Percentiles rank a stretch among this genome's conserved stretches.
Evolutionary conservation across 2,329 filamentous ascomycete species (phyloP).

Genomic region (Cryphonectria parasitica): DNA sequence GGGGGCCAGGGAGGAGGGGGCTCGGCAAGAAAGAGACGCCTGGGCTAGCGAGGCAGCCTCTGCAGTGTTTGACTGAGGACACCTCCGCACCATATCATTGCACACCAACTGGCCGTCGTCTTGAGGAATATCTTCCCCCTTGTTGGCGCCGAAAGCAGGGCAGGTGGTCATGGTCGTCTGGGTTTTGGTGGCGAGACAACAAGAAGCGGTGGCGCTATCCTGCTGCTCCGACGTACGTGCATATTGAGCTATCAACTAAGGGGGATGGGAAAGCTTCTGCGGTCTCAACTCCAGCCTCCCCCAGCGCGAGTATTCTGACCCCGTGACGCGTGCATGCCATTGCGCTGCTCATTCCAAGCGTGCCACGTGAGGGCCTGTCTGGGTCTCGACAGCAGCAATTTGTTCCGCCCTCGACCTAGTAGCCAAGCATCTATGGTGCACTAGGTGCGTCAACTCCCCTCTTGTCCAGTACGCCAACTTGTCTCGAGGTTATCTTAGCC

Average conservation of each 20-base stretch:
- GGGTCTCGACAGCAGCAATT: neutral
- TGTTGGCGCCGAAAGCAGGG: neutral
- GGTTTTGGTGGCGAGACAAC: neutral
- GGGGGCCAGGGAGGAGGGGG: too few relatives aligned
- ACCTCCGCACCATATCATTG: neutral
- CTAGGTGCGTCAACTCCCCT: neutral
- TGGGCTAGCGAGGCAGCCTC: neutral
- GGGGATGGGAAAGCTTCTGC: neutral
- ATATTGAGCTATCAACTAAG: neutral
- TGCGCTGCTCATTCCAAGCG: conserved; percentile 6
- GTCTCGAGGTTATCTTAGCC: conserved; percentile 19
- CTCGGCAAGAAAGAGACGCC: neutral
- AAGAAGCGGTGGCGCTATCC: neutral
- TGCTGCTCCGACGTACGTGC: neutral
- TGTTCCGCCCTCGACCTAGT: neutral
- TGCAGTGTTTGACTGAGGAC: neutral
- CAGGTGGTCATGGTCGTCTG: neutral
- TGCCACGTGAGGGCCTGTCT: conserved; percentile 4
- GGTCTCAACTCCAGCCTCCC: neutral
- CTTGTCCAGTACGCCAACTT: conserved; percentile 8
- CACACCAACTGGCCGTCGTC: neutral
- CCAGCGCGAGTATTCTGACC: neutral
- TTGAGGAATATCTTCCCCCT: neutral
- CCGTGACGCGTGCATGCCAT: neutral
- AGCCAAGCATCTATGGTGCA: conserved; percentile 5